Conservation (phyloP, 2,329 filamentous ascomycete genomes). For the Arthroderma uncinatum region DNA sequence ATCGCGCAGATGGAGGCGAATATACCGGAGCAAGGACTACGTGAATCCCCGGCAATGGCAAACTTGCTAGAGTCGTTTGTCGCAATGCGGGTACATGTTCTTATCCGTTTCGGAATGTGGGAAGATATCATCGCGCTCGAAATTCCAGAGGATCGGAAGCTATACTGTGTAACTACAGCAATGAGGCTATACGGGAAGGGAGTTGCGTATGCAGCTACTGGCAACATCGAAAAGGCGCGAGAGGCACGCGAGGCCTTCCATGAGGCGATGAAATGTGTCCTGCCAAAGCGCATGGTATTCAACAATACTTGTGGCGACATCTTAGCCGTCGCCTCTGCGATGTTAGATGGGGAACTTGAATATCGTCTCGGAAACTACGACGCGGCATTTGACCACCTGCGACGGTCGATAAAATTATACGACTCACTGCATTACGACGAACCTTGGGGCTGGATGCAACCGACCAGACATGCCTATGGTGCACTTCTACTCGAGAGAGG, state of each 20-base stretch:
- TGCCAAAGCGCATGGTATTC: slow-evolving; percentile 52
- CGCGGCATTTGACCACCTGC: slow-evolving; percentile 49
- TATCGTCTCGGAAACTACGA: slow-evolving; percentile 53
- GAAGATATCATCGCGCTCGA: slow-evolving; percentile 48
- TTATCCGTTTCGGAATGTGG: slow-evolving; percentile 66
- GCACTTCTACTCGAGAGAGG: slow-evolving; percentile 59
- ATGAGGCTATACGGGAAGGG: slow-evolving; percentile 58
- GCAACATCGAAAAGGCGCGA: slow-evolving; percentile 36
- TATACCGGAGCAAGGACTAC: slow-evolving; percentile 53
- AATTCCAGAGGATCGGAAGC: slow-evolving; percentile 45
- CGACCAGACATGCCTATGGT: slow-evolving; percentile 58
- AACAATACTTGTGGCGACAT: slow-evolving; percentile 57
- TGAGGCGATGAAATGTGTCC: slow-evolving; percentile 43
- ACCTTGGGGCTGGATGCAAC: slow-evolving; percentile 73
- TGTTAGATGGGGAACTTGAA: slow-evolving; percentile 63
- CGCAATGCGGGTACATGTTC: slow-evolving; percentile 55
- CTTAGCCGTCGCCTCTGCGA: slow-evolving; percentile 48
- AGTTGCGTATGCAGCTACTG: slow-evolving; percentile 52
- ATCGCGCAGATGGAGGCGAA: slow-evolving; percentile 48
- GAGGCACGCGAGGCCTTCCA: slow-evolving; percentile 42
- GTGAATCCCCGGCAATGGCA: slow-evolving; percentile 60
- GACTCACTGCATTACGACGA: slow-evolving; percentile 59
- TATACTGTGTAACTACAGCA: slow-evolving; percentile 61
- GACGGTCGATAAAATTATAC: slow-evolving; percentile 47
- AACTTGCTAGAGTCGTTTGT: slow-evolving; percentile 67